These are phyloP conservation scores for Naegleria gruberi DNA, from an alignment of 208 protist genomes.

Conservation along the genomic window DNA sequence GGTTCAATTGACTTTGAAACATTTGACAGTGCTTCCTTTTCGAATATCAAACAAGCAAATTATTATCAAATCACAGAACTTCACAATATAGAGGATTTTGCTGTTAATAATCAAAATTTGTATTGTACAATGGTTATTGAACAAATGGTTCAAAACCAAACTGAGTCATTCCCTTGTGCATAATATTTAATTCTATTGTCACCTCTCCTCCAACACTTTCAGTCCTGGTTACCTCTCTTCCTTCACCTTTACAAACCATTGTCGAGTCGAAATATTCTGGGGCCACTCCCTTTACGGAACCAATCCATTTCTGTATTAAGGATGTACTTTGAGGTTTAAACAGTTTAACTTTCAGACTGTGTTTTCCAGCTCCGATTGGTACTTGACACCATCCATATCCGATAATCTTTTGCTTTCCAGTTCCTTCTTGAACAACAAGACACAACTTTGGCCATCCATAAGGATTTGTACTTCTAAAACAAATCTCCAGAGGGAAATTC, in stretches of 20 bases:
- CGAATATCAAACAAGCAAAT: too few relatives aligned
- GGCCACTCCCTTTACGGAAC: not conserved
- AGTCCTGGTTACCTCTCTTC: not conserved
- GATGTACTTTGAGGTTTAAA: slow-evolving; percentile 1
- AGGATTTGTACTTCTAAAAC: slow-evolving; percentile 24
- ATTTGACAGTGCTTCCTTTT: too few relatives aligned
- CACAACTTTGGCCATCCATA: slow-evolving; percentile 21
- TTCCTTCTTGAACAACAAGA: not conserved
- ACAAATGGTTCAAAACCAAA: slow-evolving; percentile 11
- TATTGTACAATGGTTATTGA: not conserved
- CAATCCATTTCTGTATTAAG: not conserved
- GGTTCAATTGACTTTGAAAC: too few relatives aligned
- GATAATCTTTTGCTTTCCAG: not conserved
- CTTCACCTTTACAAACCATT: not conserved
- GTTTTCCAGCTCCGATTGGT: not conserved
- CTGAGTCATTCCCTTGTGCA: not conserved
- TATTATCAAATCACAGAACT: too few relatives aligned
- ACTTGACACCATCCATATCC: slow-evolving; percentile 18
- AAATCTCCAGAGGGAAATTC: slow-evolving; percentile 21
- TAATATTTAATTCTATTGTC: not conserved
- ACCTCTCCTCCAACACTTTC: not conserved
- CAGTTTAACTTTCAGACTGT: not conserved
- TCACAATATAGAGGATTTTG: too few relatives aligned
- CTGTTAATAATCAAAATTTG: too few relatives aligned
- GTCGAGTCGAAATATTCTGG: not conserved